phyloP scores from a whole-genome alignment of 2,329 filamentous ascomycete genomes.

The Dactylellina parvicollis region DNA sequence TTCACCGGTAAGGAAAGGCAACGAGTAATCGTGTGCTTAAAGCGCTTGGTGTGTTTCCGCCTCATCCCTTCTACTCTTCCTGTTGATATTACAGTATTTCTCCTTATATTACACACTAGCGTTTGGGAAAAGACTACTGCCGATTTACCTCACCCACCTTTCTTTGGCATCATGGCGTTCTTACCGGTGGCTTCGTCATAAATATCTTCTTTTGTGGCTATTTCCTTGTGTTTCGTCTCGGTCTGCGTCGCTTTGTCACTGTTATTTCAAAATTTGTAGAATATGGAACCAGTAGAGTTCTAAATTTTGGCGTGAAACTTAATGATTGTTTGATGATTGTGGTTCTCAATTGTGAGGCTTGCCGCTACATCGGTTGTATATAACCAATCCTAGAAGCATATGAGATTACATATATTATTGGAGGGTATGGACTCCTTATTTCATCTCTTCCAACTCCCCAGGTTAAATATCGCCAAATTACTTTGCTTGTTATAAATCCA shows the following conservation, averaged over 20 bases:
- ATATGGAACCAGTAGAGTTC: conserved; percentile 28
- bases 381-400: not conserved
- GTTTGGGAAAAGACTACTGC: conserved; percentile 9
- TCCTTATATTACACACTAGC: conserved; percentile 21
- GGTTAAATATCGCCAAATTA: not conserved
- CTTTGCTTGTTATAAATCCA: not conserved
- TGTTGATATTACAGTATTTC: conserved; percentile 38
- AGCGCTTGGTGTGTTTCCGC: conserved; percentile 7
- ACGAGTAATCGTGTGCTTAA: conserved; percentile 4
- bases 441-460: too few relatives aligned
- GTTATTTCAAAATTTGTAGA: conserved; percentile 39
- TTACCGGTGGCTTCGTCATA: conserved; percentile 29
- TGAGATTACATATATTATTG: too few relatives aligned
- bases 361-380: conserved; percentile 1
- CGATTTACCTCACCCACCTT: not conserved
- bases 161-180: conserved; percentile 47
- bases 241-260: conserved; percentile 20
- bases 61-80: conserved; percentile 17
- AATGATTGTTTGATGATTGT: not conserved
- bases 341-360: not conserved
- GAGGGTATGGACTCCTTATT: too few relatives aligned
- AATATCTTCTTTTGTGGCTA: conserved; percentile 1
- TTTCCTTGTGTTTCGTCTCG: not conserved
- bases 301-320: not conserved
- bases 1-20: conserved; percentile 9